A percentile compares a stretch with the other conserved stretches of the same genome.
Conservation (phyloP, 2,329 filamentous ascomycete species). For the Emergomyces pasteurianus region DNA sequence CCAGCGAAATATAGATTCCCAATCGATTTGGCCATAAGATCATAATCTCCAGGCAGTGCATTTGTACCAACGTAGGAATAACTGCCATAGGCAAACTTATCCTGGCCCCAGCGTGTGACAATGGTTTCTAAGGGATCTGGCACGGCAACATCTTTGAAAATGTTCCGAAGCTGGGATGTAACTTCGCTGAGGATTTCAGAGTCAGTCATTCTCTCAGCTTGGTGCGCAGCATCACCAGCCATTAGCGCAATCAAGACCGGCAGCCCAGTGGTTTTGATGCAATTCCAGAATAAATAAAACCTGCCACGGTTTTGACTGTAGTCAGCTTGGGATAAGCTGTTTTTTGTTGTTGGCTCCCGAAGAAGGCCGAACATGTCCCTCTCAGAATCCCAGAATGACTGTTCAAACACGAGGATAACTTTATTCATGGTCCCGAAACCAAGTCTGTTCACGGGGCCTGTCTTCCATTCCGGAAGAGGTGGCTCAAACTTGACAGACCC, state of each 20-base stretch:
- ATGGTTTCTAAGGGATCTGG: constrained; percentile 74
- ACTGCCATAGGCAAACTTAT: constrained; percentile 82
- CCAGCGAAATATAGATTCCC: constrained; percentile 91
- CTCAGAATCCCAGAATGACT: constrained; percentile 79
- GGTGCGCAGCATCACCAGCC: constrained; percentile 86
- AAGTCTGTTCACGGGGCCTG: constrained; percentile 64
- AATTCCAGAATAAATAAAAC: constrained; percentile 98
- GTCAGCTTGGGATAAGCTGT: constrained; percentile 66
- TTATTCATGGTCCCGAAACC: constrained; percentile 95
- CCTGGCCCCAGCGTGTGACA: constrained; percentile 83
- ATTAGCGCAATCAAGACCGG: constrained; percentile 84
- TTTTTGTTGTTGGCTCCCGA: constrained; percentile 55
- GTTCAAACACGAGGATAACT: constrained; percentile 77
- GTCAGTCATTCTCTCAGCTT: constrained; percentile 68
- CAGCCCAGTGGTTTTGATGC: constrained; percentile 75
- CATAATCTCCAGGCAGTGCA: constrained; percentile 79
- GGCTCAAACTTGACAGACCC: constrained; percentile 75
- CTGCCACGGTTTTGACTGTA: constrained; percentile 72
- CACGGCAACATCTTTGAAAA: constrained; percentile 55
- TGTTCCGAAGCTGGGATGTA: constrained; percentile 60
- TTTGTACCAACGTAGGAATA: constrained; percentile 86
- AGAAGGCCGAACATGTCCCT: constrained; percentile 91
- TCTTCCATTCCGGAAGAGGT: constrained; percentile 77
- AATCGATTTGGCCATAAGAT: constrained; percentile 71
- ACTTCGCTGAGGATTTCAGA: constrained; percentile 69